Conservation (phyloP, 345 rosid species). For the Aquilaria sinensis region DNA sequence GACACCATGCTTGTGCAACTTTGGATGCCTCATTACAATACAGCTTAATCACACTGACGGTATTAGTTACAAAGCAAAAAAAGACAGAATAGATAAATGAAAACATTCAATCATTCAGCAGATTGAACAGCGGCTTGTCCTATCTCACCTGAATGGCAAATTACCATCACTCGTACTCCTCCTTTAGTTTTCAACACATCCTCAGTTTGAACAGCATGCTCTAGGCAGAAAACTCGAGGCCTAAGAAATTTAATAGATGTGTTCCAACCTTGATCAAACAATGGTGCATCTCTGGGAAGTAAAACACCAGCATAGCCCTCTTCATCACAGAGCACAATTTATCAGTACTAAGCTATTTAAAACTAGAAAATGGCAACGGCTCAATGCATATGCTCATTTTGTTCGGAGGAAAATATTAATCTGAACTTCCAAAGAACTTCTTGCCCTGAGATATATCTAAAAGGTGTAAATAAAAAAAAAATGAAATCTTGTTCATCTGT, state of each 20-base stretch:
- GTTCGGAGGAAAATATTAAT: too few relatives aligned
- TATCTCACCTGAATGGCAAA: constrained; percentile 91
- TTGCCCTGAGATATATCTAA: too few relatives aligned
- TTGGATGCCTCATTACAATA: too few relatives aligned
- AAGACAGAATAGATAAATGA: background rate
- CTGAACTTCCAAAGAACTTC: too few relatives aligned
- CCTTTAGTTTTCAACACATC: constrained; percentile 68
- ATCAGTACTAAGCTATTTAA: too few relatives aligned
- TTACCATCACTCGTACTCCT: constrained; percentile 72
- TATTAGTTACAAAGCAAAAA: too few relatives aligned
- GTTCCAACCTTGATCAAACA: constrained; percentile 35
- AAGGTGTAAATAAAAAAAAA: too few relatives aligned
- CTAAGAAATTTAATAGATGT: constrained; percentile 48
- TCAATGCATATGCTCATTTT: too few relatives aligned
- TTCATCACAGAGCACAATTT: constrained; percentile 10
- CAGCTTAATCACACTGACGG: too few relatives aligned
- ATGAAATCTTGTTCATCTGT: too few relatives aligned
- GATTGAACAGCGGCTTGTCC: background rate
- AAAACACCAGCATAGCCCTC: constrained; percentile 21
- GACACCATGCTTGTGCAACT: too few relatives aligned
- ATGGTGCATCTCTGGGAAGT: constrained; percentile 22
- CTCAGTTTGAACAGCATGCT: constrained; percentile 77
- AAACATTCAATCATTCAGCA: background rate
- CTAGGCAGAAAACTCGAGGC: constrained; percentile 94
- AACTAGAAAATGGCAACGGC: too few relatives aligned